A percentile compares a stretch with the other conserved stretches of the same genome.
These are phyloP conservation scores for Kluyveromyces wickerhamii DNA, from an alignment of 805 yeast genomes.

Conservation along the genomic window DNA sequence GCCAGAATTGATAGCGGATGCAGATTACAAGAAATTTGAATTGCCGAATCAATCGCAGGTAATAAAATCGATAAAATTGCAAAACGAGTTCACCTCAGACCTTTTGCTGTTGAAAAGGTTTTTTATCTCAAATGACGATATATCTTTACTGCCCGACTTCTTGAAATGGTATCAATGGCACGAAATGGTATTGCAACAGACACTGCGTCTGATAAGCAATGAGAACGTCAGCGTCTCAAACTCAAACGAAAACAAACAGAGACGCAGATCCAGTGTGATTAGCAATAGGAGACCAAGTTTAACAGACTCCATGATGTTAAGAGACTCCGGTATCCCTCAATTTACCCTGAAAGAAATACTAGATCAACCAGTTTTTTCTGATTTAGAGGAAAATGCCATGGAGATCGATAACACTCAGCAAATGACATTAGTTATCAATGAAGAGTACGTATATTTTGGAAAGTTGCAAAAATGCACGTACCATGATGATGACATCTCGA, in stretches of 20 bases:
- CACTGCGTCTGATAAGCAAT: neutral
- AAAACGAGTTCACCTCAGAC: conserved; percentile 26
- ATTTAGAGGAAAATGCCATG: conserved; percentile 13
- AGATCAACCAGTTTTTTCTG: conserved; percentile 19
- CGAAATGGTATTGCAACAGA: conserved; percentile 6
- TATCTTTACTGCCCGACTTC: conserved; percentile 21
- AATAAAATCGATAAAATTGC: conserved; percentile 8
- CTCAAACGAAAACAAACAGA: conserved; percentile 4
- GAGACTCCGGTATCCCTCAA: conserved; percentile 29
- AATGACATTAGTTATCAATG: conserved; percentile 18
- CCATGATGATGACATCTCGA: conserved; percentile 14
- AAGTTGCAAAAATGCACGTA: conserved; percentile 17
- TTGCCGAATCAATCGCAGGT: conserved; percentile 4
- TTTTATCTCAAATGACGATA: conserved; percentile 25
- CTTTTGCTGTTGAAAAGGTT: conserved; percentile 19
- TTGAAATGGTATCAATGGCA: conserved; percentile 28
- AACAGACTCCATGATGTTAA: conserved; percentile 25
- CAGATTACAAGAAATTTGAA: conserved; percentile 3
- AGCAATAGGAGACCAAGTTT: conserved; percentile 25
- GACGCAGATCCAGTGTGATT: conserved; percentile 25
- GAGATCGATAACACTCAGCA: conserved; percentile 7
- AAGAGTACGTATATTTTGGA: conserved; percentile 22
- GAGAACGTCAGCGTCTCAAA: neutral
- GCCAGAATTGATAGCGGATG: conserved; percentile 15
- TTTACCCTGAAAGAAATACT: conserved; percentile 27